Base-by-base conservation (phyloP, 2,329 filamentous ascomycete species). In the Hirsutella thompsonii region DNA sequence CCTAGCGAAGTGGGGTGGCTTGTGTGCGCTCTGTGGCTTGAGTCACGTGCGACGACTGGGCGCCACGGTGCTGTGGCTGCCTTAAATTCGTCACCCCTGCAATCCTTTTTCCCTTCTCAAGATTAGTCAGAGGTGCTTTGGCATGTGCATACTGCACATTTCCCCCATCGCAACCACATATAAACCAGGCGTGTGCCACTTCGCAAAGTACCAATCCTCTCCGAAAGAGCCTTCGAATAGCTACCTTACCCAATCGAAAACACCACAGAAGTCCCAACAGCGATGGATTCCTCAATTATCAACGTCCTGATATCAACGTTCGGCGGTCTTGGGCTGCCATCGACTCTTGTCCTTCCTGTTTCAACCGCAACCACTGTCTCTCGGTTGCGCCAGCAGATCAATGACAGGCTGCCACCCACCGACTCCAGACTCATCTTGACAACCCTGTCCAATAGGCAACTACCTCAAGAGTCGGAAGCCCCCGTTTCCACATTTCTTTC, bases 241-340 rank as follows among this genome's bases (percentile, higher is more conserved):
- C n/a, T n/a, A n/a, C n/a, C n/a, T n/a, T n/a, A n/a, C n/a, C n/a
- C n/a, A n/a, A n/a, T n/a, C n/a, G n/a, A n/a, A n/a, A n/a, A n/a
- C n/a, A n/a, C 29, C 13, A 2, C 29, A 2, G 6, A 32, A n/a
- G 13, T 32, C 29, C 13, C 29, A 11, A 32, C 5, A 32, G 10
- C 10, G 4, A 34, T 84, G 79, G 64, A 68, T 32, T 53, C 69
- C 2, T 61, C 59, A 47, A 75, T 67, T 32, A 66, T 94, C 56
- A 94, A 94, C 62, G 70, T 96, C 47, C 76, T 96, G 44, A 69
- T 98, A 46, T 81, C 86, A 51, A 86, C 82, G 46, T 90, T 96
- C 55, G 72, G 81, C 8, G 90, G 90, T 47, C 73, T 94, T 16
- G 80, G 81, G 37, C 73, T 94, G 6, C 88, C 90, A 2, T 67